Evolutionary conservation across 2,329 filamentous ascomycete genomes (phyloP).

Genomic region (Pseudocercospora pini-densiflorae): DNA sequence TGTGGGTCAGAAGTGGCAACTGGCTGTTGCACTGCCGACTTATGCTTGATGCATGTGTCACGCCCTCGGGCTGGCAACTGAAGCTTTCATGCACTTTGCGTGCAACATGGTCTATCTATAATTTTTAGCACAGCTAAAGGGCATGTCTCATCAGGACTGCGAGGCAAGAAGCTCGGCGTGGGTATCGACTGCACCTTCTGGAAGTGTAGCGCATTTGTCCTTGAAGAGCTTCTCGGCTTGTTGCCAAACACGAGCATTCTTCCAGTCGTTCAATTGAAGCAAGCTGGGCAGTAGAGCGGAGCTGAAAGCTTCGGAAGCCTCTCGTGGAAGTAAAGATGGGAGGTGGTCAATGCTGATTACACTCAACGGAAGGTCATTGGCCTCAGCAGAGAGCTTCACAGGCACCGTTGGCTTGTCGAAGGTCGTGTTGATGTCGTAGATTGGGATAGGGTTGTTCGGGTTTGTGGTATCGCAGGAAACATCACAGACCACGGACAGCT

Average conservation of each 20-base stretch:
- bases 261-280: constrained; percentile 75
- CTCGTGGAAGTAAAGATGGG: constrained; percentile 80
- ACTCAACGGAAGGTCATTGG: constrained; percentile 60
- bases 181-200: constrained; percentile 42
- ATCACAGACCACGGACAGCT: constrained; percentile 72
- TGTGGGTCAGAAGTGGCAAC: constrained; percentile 3
- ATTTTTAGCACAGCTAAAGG: background rate
- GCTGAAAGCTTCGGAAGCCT: constrained; percentile 86
- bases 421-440: constrained; percentile 84
- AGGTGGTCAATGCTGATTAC: constrained; percentile 91
- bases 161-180: constrained; percentile 11
- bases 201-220: constrained; percentile 76
- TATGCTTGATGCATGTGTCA: background rate
- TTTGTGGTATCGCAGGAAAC: constrained; percentile 77
- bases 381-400: constrained; percentile 63
- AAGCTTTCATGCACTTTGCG: background rate
- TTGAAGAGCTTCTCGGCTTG: constrained; percentile 83
- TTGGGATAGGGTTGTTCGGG: constrained; percentile 74
- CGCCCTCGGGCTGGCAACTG: background rate
- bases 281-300: constrained; percentile 77
- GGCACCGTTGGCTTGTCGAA: constrained; percentile 87
- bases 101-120: constrained; percentile 15
- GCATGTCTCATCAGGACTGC: background rate
- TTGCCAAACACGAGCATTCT: constrained; percentile 77
- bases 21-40: constrained; percentile 6